Conservation (phyloP, 2,329 filamentous ascomycete genomes). For the Colletotrichum spaethianum region DNA sequence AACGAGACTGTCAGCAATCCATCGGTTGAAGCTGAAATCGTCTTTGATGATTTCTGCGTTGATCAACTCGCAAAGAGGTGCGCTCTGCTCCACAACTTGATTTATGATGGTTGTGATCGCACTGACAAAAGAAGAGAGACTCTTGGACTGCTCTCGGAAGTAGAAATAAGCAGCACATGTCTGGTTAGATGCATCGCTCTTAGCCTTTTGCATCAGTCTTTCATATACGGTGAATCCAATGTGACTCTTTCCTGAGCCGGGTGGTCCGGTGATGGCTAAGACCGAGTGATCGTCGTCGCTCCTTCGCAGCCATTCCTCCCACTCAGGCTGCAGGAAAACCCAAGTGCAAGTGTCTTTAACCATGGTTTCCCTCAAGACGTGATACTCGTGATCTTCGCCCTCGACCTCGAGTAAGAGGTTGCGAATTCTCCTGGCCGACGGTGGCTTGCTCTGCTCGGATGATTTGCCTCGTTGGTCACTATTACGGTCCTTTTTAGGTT, state of each 20-base stretch:
- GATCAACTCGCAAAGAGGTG: constrained; percentile 48
- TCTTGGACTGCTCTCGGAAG: constrained; percentile 52
- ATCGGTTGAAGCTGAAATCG: constrained; percentile 36
- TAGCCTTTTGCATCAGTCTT: constrained; percentile 34
- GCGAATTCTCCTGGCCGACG: constrained; percentile 44
- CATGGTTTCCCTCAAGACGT: constrained; percentile 47
- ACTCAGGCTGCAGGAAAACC: constrained; percentile 48
- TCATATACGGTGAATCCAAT: constrained; percentile 46
- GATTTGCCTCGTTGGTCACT: constrained; percentile 30
- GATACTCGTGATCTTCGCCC: constrained; percentile 46
- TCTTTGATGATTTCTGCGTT: constrained; percentile 47
- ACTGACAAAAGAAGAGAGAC: constrained; percentile 43
- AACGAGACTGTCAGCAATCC: constrained; percentile 42
- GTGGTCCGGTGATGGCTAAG: constrained; percentile 48
- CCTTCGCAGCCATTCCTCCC: constrained; percentile 47
- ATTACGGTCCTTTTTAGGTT: constrained; percentile 6
- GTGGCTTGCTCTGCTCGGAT: constrained; percentile 41
- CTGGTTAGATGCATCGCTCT: constrained; percentile 39
- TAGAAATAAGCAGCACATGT: constrained; percentile 52
- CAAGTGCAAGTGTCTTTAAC: constrained; percentile 50
- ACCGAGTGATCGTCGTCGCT: constrained; percentile 34
- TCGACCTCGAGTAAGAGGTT: constrained; percentile 44
- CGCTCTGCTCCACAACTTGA: constrained; percentile 50
- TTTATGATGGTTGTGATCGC: constrained; percentile 48
- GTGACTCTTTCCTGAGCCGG: constrained; percentile 53